A percentile compares a stretch with the other conserved stretches of the same genome.
These are phyloP conservation scores for Acanthamoeba culbertsoni DNA, from an alignment of 208 protist species.

Conservation along the genomic window DNA sequence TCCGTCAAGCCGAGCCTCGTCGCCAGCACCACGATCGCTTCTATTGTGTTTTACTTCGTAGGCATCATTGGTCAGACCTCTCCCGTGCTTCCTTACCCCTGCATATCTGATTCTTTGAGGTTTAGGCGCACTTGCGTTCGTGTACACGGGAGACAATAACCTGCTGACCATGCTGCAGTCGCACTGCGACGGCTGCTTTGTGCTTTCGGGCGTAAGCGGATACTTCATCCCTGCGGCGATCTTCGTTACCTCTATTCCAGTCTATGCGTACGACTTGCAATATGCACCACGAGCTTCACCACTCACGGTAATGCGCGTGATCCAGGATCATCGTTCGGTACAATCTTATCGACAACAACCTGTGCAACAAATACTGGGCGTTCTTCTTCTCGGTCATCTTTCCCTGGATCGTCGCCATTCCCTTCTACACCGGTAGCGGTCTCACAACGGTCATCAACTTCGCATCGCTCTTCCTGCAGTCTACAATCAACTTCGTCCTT, in stretches of 20 bases:
- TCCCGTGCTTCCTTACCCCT: background rate
- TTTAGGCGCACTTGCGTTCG: constrained; percentile 3
- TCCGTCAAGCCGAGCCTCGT: background rate
- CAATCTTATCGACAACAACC: constrained; percentile 34
- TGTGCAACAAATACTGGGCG: constrained; percentile 49
- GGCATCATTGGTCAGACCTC: background rate
- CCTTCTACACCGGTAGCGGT: constrained; percentile 14
- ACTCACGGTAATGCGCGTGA: background rate
- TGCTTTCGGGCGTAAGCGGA: background rate
- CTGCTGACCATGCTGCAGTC: constrained; percentile 29
- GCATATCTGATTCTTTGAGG: background rate
- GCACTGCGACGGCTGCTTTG: background rate
- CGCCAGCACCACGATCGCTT: background rate
- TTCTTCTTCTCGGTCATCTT: constrained; percentile 33
- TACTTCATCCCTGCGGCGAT: background rate
- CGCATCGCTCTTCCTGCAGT: constrained; percentile 10
- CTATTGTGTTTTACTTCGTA: background rate
- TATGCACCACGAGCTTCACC: background rate
- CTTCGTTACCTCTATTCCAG: background rate
- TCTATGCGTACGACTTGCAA: background rate
- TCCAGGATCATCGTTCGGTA: constrained; percentile 27
- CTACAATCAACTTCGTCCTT: constrained; percentile 41
- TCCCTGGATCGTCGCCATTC: background rate
- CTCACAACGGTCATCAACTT: constrained; percentile 34
- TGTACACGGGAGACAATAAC: constrained; percentile 36